Conservation (phyloP, 1,284 basidiomycete genomes). For the Boletus mariae region DNA sequence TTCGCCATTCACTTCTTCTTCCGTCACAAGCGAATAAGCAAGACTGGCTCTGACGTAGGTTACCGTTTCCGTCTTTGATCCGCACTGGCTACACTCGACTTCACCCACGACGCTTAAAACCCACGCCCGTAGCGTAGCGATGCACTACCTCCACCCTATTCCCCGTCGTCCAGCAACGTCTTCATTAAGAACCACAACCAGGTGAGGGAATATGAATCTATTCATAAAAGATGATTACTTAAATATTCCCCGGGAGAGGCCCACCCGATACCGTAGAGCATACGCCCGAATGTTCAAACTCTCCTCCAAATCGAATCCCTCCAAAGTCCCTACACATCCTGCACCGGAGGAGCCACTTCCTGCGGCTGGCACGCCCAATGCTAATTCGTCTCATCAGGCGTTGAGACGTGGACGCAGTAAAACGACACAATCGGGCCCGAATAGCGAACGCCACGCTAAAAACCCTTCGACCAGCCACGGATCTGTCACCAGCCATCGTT, state of each 20-base stretch:
- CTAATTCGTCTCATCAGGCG: not conserved
- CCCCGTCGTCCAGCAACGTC: not conserved
- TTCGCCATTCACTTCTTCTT: no score
- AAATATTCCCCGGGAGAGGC: not conserved
- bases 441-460: not conserved
- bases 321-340: not conserved
- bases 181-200: not conserved
- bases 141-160: not conserved
- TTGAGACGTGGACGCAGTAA: not conserved
- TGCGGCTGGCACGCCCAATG: not conserved
- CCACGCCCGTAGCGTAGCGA: not conserved
- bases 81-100: not conserved
- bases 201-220: slow-evolving; percentile 8
- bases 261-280: no score
- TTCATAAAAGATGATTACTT: not conserved
- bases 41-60: not conserved
- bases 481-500: not conserved
- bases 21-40: no score
- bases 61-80: not conserved
- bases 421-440: not conserved
- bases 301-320: not conserved
- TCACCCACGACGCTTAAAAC: not conserved
- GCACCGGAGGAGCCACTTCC: not conserved
- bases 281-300: not conserved
- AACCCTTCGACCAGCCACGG: not conserved